A percentile compares a stretch with the other conserved stretches of the same genome.
phyloP scores from a whole-genome alignment of 176 grass and related monocot genomes.

The Sorghum bicolor region DNA sequence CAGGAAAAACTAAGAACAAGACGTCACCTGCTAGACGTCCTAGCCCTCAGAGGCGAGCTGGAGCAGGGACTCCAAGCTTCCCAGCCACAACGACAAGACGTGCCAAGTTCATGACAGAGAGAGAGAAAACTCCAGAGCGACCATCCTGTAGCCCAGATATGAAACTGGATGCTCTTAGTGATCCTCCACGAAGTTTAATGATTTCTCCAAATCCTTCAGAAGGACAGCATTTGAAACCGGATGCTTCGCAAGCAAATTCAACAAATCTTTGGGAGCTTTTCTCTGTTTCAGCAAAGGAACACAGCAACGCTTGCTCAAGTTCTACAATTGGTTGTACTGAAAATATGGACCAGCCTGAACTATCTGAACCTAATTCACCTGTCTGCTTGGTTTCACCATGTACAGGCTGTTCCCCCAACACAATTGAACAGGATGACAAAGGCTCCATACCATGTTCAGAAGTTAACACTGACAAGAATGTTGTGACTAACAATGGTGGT shows the following conservation, averaged over 20 bases:
- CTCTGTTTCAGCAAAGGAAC: conserved; percentile 36
- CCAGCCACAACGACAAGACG: conserved; percentile 35
- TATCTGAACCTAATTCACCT: conserved; percentile 43
- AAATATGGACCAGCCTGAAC: conserved; percentile 43
- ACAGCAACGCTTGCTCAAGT: conserved; percentile 25
- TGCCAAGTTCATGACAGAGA: conserved; percentile 31
- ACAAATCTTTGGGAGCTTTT: conserved; percentile 34
- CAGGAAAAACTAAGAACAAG: conserved; percentile 50
- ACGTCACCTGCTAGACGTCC: conserved; percentile 42
- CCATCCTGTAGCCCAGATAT: conserved; percentile 22
- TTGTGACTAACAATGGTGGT: conserved; percentile 44
- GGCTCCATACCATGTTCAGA: conserved; percentile 33
- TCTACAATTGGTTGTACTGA: conserved; percentile 30
- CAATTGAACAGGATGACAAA: conserved; percentile 25
- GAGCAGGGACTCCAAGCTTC: conserved; percentile 30
- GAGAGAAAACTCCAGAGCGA: conserved; percentile 47
- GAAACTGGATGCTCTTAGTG: background rate
- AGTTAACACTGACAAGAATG: conserved; percentile 37
- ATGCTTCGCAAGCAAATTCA: conserved; percentile 24
- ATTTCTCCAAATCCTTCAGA: conserved; percentile 29
- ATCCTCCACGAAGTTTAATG: conserved; percentile 10
- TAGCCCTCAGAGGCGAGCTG: conserved; percentile 45
- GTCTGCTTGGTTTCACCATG: conserved; percentile 39
- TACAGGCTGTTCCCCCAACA: conserved; percentile 23
- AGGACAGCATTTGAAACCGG: conserved; percentile 22